These are phyloP conservation scores for Bolboschoenus planiculmis DNA, from an alignment of 176 grass and related monocot genomes.

Conservation along the genomic window DNA sequence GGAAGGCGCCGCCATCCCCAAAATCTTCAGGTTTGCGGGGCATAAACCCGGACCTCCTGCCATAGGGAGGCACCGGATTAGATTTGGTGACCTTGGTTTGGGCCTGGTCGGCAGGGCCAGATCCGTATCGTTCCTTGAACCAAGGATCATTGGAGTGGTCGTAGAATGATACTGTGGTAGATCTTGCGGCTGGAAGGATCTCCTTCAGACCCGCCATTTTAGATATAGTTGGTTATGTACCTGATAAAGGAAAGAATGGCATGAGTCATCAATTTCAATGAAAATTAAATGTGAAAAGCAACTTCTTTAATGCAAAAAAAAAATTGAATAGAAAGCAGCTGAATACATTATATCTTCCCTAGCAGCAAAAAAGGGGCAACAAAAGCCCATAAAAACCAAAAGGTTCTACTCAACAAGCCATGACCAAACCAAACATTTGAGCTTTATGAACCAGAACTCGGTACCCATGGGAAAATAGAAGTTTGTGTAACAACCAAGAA, in stretches of 20 bases:
- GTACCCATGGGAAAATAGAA: too few species aligned
- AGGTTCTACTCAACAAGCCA: not conserved
- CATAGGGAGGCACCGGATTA: constrained; percentile 52
- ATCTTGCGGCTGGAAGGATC: constrained; percentile 59
- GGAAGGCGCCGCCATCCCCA: constrained; percentile 81
- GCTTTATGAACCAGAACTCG: too few species aligned
- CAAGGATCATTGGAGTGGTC: constrained; percentile 90
- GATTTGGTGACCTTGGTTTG: constrained; percentile 6
- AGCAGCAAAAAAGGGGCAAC: not conserved
- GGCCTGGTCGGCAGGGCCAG: constrained; percentile 17
- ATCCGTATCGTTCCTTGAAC: constrained; percentile 88
- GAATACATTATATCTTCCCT: not conserved
- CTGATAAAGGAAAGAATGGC: not conserved
- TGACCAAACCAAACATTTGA: not conserved
- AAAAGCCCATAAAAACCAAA: not conserved
- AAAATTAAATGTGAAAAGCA: not conserved
- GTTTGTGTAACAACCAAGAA: too few species aligned
- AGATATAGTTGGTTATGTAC: not conserved
- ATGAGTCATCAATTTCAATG: not conserved
- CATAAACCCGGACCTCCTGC: constrained; percentile 65
- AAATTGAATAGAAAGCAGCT: not conserved
- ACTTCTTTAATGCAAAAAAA: not conserved
- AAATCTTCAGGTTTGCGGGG: constrained; percentile 73
- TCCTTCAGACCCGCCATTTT: constrained; percentile 67
- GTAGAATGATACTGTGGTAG: constrained; percentile 42